phyloP scores from a whole-genome alignment of 225 moss, liverwort and hornwort genomes.

The Climacium dendroides region DNA sequence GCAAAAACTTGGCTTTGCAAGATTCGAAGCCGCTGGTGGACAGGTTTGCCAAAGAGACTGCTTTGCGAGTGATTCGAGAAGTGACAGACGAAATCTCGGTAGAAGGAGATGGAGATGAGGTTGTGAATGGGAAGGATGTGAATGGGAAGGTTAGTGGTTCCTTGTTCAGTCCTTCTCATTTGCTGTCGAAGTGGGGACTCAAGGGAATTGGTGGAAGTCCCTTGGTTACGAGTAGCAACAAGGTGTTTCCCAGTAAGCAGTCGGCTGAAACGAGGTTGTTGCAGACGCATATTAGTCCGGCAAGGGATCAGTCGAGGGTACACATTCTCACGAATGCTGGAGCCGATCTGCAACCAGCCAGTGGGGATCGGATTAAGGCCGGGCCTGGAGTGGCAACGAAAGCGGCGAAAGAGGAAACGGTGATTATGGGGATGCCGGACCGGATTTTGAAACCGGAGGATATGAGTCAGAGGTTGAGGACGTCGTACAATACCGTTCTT shows the following conservation, averaged over 20 bases:
- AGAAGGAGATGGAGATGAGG: not conserved
- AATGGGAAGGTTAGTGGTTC: not conserved
- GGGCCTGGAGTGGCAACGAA: not conserved
- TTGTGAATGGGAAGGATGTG: not conserved
- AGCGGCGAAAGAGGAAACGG: not conserved
- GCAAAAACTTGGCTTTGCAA: not conserved
- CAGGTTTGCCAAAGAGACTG: slow-evolving; percentile 11
- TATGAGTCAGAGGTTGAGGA: slow-evolving; percentile 10
- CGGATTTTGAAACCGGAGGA: slow-evolving; percentile 29
- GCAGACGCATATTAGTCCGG: not conserved
- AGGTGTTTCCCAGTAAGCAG: slow-evolving; percentile 27
- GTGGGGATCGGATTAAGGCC: not conserved
- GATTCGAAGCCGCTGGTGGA: slow-evolving; percentile 25
- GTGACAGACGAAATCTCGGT: not conserved
- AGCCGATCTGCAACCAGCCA: not conserved
- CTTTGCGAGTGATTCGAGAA: slow-evolving; percentile 24
- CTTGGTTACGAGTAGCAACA: not conserved
- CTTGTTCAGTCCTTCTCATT: not conserved
- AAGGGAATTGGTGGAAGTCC: slow-evolving; percentile 14
- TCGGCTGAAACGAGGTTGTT: not conserved
- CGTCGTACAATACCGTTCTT: slow-evolving; percentile 19
- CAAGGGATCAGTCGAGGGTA: not conserved
- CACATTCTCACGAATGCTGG: not conserved
- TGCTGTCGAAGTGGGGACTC: slow-evolving; percentile 23
- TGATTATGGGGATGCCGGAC: slow-evolving; percentile 35